Evolutionary conservation across 2,329 filamentous ascomycete species (phyloP), one percentile per base, ranked within the genome.

Genomic region (Calonectria pauciramosa): DNA sequence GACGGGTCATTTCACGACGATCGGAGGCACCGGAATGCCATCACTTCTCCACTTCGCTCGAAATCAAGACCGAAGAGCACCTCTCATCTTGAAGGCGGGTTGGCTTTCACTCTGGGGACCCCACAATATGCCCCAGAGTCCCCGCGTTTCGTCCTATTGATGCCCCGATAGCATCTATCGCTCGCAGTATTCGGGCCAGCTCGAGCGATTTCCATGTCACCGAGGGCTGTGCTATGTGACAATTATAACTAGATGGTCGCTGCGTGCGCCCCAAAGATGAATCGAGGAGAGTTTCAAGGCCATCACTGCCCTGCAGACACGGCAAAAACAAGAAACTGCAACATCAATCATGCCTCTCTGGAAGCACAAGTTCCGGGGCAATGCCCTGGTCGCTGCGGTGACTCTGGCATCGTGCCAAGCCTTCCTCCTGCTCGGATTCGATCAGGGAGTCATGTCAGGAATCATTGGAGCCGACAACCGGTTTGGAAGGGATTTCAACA

Each of bases 381-480:
- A 41, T 20, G 49, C 56, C 36, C 63, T 74, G 13, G 47, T 74
- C 23, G 30, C 70, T 4, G 72, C 72, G 3, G 64, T 74, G 68
- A 74, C 68, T 2, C 3, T 71, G 54, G 63, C 68, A 7, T 71
- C 72, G 11, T 74, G 68, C 38, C 68, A 74, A 28, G 68, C 68
- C 1, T 71, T 74, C 14, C 64, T 72, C 14, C 26, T 74, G 18
- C 64, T 74, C 7, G 72, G 72, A 0, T 74, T 65, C 9, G 72
- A 72, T 30, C 69, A 74, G 23, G 69, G 60, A 49, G 66, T 73
- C 60, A 76, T 86, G 59, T 49, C 86, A 14, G 86, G 86, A 3
- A 70, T 76, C 16, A 72, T 76, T 26, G 75, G 70, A 1, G 72
- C 70, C 4, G 63, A 76, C 9, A 76, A 75, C 30, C n/a, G 69